Evolutionary conservation across 805 yeast species (phyloP).

Genomic region (Jamesozyma lodderae): DNA sequence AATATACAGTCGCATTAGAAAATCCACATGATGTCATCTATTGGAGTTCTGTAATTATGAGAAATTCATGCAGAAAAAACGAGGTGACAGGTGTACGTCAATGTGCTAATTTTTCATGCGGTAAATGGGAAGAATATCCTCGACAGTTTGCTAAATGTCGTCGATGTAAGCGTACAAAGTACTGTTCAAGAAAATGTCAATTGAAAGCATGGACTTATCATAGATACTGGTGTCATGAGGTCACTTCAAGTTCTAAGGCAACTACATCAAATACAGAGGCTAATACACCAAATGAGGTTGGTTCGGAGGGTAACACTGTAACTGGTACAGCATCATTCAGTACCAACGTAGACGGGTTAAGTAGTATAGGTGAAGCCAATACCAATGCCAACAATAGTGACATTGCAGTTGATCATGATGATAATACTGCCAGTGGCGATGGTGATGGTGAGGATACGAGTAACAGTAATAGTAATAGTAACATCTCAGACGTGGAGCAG

Average conservation of each 20-base stretch:
- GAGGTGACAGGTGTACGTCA: conserved; percentile 83
- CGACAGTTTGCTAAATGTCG: conserved; percentile 92
- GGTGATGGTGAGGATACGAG: background rate
- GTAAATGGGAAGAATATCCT: conserved; percentile 86
- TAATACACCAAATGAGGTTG: conserved; percentile 10
- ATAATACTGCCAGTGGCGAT: too few species aligned
- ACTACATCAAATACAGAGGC: conserved; percentile 13
- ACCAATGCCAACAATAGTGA: background rate
- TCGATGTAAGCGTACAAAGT: conserved; percentile 88
- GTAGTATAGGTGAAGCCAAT: background rate
- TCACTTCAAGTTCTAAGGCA: conserved; percentile 25
- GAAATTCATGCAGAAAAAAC: conserved; percentile 89
- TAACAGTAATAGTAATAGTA: background rate
- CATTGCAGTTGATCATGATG: too few species aligned
- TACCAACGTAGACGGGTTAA: background rate
- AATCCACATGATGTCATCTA: conserved; percentile 76
- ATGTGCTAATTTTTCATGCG: conserved; percentile 89
- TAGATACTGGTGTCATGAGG: conserved; percentile 81
- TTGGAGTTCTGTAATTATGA: conserved; percentile 97
- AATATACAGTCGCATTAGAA: conserved; percentile 60
- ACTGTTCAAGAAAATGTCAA: conserved; percentile 89
- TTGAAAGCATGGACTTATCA: conserved; percentile 87
- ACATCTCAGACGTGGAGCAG: too few species aligned
- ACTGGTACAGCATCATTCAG: background rate
- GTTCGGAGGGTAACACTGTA: background rate